phyloP scores from a whole-genome alignment of 208 protist species.

The Phytomonas francai region DNA sequence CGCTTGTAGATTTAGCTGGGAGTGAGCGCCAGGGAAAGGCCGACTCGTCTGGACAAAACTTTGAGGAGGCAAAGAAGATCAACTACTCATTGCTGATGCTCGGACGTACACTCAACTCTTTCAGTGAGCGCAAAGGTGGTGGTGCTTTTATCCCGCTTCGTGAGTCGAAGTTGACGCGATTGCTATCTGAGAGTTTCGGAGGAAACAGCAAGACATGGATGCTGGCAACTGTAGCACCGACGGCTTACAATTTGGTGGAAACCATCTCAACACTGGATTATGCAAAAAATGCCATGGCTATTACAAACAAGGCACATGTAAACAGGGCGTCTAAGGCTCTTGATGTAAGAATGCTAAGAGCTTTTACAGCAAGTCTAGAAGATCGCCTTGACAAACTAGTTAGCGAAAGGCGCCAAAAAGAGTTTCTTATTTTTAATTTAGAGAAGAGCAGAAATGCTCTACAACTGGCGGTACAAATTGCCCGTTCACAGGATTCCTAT shows the following conservation, averaged over 20 bases:
- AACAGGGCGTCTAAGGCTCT: conserved; percentile 55
- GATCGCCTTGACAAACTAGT: conserved; percentile 32
- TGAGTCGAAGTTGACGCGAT: conserved; percentile 85
- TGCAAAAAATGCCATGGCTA: conserved; percentile 67
- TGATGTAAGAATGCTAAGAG: conserved; percentile 68
- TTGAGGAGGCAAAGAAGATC: conserved; percentile 89
- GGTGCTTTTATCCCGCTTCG: conserved; percentile 72
- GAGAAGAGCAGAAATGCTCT: conserved; percentile 44
- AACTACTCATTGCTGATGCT: conserved; percentile 84
- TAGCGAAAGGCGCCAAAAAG: background rate
- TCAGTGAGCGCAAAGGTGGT: conserved; percentile 55
- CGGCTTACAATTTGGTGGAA: conserved; percentile 50
- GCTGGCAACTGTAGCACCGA: conserved; percentile 84
- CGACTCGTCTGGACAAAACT: conserved; percentile 59
- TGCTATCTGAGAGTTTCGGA: conserved; percentile 87
- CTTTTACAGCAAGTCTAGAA: conserved; percentile 34
- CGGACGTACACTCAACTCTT: conserved; percentile 79
- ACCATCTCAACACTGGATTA: conserved; percentile 73
- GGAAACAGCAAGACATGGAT: conserved; percentile 92
- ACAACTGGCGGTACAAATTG: conserved; percentile 21
- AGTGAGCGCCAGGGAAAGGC: conserved; percentile 83
- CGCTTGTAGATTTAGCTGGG: conserved; percentile 75
- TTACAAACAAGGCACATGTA: conserved; percentile 60
- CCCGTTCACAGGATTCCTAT: conserved; percentile 18
- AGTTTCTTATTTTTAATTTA: conserved; percentile 4